These are phyloP conservation scores for Chalaropsis thielavioides DNA, from an alignment of 2,329 filamentous ascomycete species.

Conservation along the genomic window DNA sequence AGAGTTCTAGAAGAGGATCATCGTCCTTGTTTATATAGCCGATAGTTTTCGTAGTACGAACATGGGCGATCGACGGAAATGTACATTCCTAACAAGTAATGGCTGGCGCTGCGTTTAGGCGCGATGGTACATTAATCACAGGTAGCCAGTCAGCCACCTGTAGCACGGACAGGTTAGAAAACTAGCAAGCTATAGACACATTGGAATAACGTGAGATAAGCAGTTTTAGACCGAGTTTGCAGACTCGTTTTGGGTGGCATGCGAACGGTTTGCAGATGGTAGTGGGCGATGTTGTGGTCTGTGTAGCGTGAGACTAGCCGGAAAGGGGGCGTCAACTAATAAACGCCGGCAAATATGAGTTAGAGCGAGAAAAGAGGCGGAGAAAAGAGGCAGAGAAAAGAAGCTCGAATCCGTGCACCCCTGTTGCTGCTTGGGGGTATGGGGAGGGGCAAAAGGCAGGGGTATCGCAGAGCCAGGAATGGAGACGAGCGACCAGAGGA, in stretches of 20 bases:
- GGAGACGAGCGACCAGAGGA: background rate
- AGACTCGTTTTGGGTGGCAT: background rate
- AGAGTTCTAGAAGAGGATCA: background rate
- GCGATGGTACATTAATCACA: background rate
- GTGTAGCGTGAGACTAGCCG: background rate
- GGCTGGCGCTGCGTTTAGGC: background rate
- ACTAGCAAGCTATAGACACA: background rate
- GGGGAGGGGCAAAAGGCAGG: background rate
- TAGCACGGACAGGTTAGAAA: background rate
- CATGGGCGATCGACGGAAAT: background rate
- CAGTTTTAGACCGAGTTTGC: background rate
- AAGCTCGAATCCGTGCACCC: slow-evolving; percentile 4
- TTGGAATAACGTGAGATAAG: background rate
- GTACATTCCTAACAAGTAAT: background rate
- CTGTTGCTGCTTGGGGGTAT: background rate
- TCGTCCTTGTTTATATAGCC: background rate
- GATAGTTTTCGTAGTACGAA: background rate
- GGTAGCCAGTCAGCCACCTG: background rate
- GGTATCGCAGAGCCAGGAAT: background rate
- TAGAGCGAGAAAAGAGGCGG: background rate
- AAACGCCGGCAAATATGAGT: background rate
- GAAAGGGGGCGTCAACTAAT: background rate
- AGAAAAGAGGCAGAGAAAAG: slow-evolving; percentile 2
- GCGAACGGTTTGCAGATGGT: background rate
- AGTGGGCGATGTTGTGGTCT: background rate